phyloP scores from a whole-genome alignment of 495 filamentous ascomycete species.

The Staphylotrichum tortipilum region DNA sequence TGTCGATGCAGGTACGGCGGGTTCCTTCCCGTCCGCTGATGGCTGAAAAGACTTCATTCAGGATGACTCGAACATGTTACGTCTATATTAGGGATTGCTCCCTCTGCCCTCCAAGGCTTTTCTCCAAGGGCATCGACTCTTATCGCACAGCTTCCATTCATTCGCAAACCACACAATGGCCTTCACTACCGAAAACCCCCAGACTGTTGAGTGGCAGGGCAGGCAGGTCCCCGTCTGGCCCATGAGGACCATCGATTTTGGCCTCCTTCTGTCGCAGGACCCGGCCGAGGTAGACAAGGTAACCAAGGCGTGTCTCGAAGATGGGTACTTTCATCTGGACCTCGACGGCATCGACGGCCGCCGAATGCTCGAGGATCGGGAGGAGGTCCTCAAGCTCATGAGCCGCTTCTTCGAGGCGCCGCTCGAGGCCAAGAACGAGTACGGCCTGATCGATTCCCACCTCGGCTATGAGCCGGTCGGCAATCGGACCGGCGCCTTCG shows the following conservation, averaged over 20 bases:
- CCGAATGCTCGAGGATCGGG: conserved; percentile 37
- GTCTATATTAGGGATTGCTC: no score
- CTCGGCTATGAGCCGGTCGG: conserved; percentile 46
- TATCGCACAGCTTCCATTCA: no score
- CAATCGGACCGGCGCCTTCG: conserved; percentile 39
- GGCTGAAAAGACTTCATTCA: no score
- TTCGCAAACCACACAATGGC: conserved; percentile 28
- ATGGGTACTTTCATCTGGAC: conserved; percentile 51
- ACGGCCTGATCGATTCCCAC: conserved; percentile 38
- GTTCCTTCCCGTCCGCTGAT: no score
- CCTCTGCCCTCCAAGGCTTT: no score
- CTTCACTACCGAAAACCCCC: conserved; percentile 29
- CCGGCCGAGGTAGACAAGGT: conserved; percentile 42
- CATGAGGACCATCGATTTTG: conserved; percentile 42
- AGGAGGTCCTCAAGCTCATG: conserved; percentile 43
- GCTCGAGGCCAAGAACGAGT: conserved; percentile 43
- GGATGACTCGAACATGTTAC: no score
- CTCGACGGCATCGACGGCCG: conserved; percentile 40
- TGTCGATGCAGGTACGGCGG: no score
- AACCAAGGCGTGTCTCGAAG: conserved; percentile 37
- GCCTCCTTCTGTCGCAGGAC: conserved; percentile 40
- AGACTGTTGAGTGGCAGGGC: conserved; percentile 43
- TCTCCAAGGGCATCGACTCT: no score
- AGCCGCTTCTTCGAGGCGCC: conserved; percentile 43
- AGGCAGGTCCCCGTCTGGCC: conserved; percentile 43